phyloP scores from a whole-genome alignment of 2,329 filamentous ascomycete species.

The Pseudogymnoascus sp. region DNA sequence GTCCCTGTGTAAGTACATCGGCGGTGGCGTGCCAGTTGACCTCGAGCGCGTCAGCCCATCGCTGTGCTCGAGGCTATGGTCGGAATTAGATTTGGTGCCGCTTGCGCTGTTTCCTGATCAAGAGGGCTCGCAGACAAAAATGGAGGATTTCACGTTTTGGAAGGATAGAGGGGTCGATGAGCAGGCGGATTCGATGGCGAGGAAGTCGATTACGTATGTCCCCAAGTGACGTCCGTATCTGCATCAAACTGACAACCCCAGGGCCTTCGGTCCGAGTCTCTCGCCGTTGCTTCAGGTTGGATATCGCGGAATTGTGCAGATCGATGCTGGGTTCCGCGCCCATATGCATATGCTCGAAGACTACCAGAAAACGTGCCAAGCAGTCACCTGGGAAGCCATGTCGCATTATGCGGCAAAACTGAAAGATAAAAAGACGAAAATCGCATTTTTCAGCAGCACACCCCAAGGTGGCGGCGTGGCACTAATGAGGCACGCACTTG shows the following conservation, averaged over 20 bases:
- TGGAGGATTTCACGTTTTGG: conserved; percentile 37
- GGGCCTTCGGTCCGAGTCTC: conserved; percentile 64
- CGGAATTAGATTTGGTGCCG: conserved; percentile 68
- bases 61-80: conserved; percentile 65
- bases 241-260: conserved; percentile 26
- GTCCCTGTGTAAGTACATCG: conserved; percentile 67
- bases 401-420: conserved; percentile 47
- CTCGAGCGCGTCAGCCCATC: conserved; percentile 54
- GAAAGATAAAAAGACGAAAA: conserved; percentile 45
- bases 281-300: conserved; percentile 59
- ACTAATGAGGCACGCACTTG: conserved; percentile 59
- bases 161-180: conserved; percentile 61
- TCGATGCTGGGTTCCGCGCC: conserved; percentile 46
- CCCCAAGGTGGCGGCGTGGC: conserved; percentile 60
- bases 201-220: conserved; percentile 66
- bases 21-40: conserved; percentile 58
- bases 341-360: conserved; percentile 42
- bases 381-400: conserved; percentile 48
- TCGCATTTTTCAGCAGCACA: conserved; percentile 58
- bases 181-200: conserved; percentile 71
- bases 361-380: conserved; percentile 44
- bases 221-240: conserved; percentile 10
- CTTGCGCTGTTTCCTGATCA: conserved; percentile 50
- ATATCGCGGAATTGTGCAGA: conserved; percentile 48
- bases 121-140: conserved; percentile 26